Percentiles rank a stretch among this genome's conserved stretches.
phyloP scores from a whole-genome alignment of 345 rosid species.

The Populus simonii region DNA sequence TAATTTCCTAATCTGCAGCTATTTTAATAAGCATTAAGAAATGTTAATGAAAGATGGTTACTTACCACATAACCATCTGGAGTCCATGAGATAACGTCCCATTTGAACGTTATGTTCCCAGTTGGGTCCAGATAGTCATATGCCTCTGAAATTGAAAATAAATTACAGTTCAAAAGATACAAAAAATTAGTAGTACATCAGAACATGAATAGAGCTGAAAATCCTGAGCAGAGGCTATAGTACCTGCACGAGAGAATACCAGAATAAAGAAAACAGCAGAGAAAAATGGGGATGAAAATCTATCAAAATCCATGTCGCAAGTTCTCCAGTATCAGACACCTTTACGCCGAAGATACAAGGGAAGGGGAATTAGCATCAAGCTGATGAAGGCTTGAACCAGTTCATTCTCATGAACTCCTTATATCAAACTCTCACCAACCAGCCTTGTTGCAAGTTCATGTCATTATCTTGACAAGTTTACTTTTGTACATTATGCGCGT shows the following conservation, averaged over 20 bases:
- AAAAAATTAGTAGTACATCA: neutral
- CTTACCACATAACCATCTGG: conserved; percentile 45
- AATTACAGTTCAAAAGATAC: neutral
- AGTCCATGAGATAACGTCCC: conserved; percentile 34
- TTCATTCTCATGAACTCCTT: neutral
- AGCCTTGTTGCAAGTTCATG: neutral
- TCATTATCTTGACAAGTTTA: neutral
- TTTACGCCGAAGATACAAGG: neutral
- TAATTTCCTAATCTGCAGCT: neutral
- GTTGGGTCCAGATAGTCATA: conserved; percentile 25
- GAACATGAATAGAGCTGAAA: neutral
- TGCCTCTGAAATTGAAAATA: conserved; percentile 11
- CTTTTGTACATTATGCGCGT: neutral
- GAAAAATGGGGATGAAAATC: neutral
- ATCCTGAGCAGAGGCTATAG: neutral
- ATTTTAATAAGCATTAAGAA: neutral
- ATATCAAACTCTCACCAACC: neutral
- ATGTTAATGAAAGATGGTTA: neutral
- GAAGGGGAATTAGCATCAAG: neutral
- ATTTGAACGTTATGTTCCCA: conserved; percentile 29
- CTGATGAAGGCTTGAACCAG: neutral
- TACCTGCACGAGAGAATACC: conserved; percentile 18
- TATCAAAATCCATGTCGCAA: conserved; percentile 13
- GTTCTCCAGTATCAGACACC: neutral
- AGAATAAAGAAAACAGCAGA: neutral